These are phyloP conservation scores for Rutstroemia sp. DNA, from an alignment of 2,329 filamentous ascomycete species.

Conservation along the genomic window DNA sequence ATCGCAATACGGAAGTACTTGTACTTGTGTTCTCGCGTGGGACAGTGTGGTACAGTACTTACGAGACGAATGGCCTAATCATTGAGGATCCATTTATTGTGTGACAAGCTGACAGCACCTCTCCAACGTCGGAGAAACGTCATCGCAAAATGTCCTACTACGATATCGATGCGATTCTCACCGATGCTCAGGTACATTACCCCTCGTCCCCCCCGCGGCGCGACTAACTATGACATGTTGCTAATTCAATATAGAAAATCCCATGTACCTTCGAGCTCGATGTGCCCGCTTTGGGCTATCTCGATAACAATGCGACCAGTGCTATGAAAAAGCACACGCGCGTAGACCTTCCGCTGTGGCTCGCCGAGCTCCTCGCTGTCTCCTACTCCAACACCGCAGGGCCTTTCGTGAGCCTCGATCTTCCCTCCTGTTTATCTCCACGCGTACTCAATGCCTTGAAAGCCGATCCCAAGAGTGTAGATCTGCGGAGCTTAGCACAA, in stretches of 20 bases:
- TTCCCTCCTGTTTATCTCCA: constrained; percentile 62
- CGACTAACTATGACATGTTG: background rate
- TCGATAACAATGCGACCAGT: constrained; percentile 69
- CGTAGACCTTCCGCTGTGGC: constrained; percentile 83
- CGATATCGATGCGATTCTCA: constrained; percentile 76
- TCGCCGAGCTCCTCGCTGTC: constrained; percentile 86
- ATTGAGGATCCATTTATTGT: no score
- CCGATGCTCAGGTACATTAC: constrained; percentile 63
- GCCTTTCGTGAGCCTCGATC: constrained; percentile 70
- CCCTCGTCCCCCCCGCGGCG: background rate
- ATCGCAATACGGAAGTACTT: background rate
- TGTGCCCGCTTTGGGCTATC: constrained; percentile 77
- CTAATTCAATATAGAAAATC: constrained; percentile 60
- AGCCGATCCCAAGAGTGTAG: constrained; percentile 79
- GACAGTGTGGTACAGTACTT: no score
- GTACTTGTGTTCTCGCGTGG: no score
- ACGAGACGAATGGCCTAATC: no score
- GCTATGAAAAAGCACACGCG: constrained; percentile 74
- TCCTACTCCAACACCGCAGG: constrained; percentile 40
- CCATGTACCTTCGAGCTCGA: constrained; percentile 92
- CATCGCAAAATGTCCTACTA: constrained; percentile 62
- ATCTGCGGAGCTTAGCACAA: constrained; percentile 72
- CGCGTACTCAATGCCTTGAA: constrained; percentile 84
- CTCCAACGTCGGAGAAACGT: no score
- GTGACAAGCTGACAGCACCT: no score